These are phyloP conservation scores for Chaetoceros tenuissimus DNA, from an alignment of 108 stramenopile species.

Conservation along the genomic window DNA sequence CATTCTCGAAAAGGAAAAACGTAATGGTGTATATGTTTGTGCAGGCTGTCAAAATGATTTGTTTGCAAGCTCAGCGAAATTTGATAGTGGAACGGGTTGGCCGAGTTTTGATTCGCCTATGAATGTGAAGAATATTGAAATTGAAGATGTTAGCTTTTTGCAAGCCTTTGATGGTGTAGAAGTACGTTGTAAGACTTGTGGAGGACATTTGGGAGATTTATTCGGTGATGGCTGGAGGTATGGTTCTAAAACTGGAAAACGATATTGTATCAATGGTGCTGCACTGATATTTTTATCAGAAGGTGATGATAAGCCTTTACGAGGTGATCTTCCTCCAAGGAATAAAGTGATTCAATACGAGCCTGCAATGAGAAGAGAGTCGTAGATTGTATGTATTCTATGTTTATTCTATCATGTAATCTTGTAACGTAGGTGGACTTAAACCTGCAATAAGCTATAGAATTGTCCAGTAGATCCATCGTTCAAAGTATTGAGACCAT, in stretches of 20 bases:
- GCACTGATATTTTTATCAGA: conserved; percentile 11
- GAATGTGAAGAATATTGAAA: conserved; percentile 27
- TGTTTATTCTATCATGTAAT: too few species aligned
- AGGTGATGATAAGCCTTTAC: too few species aligned
- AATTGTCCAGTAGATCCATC: conserved; percentile 32
- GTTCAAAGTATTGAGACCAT: conserved; percentile 33
- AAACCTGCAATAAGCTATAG: too few species aligned
- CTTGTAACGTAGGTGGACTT: too few species aligned
- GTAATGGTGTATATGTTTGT: conserved; percentile 27
- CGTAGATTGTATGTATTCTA: too few species aligned
- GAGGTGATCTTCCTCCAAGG: too few species aligned
- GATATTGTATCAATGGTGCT: conserved; percentile 20
- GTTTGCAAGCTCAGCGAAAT: conserved; percentile 36
- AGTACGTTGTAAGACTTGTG: conserved; percentile 35
- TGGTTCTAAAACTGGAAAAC: conserved; percentile 9
- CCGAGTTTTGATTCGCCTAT: conserved; percentile 32
- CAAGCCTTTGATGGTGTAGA: conserved; percentile 21
- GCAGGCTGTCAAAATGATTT: conserved; percentile 38
- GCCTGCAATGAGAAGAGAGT: too few species aligned
- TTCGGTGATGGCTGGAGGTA: conserved; percentile 20
- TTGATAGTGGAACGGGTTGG: conserved; percentile 49
- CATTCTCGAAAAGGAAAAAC: conserved; percentile 7
- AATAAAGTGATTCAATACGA: too few species aligned
- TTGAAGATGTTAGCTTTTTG: conserved; percentile 21
- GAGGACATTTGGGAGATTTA: conserved; percentile 48